These are phyloP conservation scores for Cucumis variabilis DNA, from an alignment of 331 rosid genomes.

Conservation along the genomic window DNA sequence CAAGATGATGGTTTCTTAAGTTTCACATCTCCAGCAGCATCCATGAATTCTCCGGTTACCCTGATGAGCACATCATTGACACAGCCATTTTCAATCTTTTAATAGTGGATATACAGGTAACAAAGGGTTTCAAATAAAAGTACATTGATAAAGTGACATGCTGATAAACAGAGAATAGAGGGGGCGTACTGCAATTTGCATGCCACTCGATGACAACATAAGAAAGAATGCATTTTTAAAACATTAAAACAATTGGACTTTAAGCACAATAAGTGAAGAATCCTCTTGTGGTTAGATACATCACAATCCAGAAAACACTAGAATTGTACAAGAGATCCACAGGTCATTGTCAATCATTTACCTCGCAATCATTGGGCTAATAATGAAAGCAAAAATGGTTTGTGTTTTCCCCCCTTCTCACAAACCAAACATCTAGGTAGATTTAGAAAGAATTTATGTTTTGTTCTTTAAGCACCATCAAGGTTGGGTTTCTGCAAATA, in stretches of 20 bases:
- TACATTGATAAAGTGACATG: not conserved
- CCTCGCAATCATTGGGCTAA: not conserved
- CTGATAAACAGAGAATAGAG: not conserved
- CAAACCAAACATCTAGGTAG: not conserved
- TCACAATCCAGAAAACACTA: not conserved
- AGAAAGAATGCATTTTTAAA: not conserved
- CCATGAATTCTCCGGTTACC: conserved; percentile 74
- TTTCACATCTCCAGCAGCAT: conserved; percentile 17
- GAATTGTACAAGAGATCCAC: not conserved
- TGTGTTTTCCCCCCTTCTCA: not conserved
- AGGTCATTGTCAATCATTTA: not conserved
- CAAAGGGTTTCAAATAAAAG: not conserved
- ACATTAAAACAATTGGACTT: not conserved
- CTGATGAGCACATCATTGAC: conserved; percentile 45
- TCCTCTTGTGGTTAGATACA: not conserved
- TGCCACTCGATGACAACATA: not conserved
- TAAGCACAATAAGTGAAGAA: not conserved
- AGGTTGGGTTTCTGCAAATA: not conserved
- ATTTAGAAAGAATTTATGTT: not conserved
- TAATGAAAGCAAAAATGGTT: not conserved
- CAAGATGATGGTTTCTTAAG: not conserved
- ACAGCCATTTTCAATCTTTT: not conserved
- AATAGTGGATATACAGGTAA: not conserved
- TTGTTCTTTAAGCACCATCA: not conserved
- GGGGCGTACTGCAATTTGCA: not conserved